phyloP scores from a whole-genome alignment of 2,329 filamentous ascomycete genomes.

The Tolypocladium tropicale region DNA sequence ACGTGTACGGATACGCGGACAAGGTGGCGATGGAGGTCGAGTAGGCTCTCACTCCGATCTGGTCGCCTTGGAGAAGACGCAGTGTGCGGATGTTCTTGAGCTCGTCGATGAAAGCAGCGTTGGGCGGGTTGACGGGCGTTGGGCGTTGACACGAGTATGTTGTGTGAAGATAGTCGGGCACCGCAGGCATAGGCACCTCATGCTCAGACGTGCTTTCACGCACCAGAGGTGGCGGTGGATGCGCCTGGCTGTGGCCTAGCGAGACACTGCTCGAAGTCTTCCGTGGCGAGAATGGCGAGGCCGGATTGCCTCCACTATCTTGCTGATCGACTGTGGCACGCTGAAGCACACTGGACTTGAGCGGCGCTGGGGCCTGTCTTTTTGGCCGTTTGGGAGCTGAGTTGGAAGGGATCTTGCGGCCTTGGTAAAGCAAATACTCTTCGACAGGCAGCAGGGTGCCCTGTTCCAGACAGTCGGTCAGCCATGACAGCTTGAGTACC shows the following conservation, averaged over 20 bases:
- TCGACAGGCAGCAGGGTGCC: constrained; percentile 34
- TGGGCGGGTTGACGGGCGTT: constrained; percentile 60
- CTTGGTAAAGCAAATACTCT: constrained; percentile 45
- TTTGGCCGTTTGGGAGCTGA: neutral
- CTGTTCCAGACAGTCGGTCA: constrained; percentile 39
- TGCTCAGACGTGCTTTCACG: constrained; percentile 71
- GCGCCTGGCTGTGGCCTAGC: neutral
- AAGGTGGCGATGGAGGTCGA: constrained; percentile 77
- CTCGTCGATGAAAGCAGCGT: constrained; percentile 62
- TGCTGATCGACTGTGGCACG: constrained; percentile 10
- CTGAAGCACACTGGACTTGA: constrained; percentile 7
- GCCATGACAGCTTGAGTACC: constrained; percentile 51
- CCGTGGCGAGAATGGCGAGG: neutral
- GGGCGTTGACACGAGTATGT: constrained; percentile 72
- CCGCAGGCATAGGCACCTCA: constrained; percentile 51
- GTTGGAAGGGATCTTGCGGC: constrained; percentile 19
- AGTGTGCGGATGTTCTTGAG: constrained; percentile 65
- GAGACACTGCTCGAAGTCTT: neutral
- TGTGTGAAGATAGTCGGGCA: constrained; percentile 55
- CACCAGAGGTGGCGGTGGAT: constrained; percentile 32
- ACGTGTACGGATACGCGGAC: constrained; percentile 60
- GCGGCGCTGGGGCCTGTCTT: neutral
- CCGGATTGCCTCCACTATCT: neutral
- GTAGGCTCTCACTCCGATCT: constrained; percentile 76
- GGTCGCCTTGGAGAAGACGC: constrained; percentile 61